Conservation (phyloP, 805 yeast species). For the Suhomyces xylopsoci region DNA sequence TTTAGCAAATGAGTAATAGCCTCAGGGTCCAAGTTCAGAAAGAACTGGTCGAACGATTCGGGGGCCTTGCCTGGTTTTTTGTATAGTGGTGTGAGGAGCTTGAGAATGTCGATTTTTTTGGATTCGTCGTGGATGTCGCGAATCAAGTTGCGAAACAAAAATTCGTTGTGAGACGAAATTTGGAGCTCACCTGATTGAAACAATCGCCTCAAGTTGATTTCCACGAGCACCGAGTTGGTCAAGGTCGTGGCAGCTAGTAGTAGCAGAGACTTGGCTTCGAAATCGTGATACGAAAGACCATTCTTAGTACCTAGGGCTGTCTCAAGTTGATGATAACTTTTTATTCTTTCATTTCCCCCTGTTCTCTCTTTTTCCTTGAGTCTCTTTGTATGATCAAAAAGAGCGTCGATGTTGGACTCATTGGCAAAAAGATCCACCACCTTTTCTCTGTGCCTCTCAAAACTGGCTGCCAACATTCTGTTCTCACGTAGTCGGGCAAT, state of each 20-base stretch:
- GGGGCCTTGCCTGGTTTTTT: slow-evolving; percentile 10
- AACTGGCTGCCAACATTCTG: slow-evolving; percentile 11
- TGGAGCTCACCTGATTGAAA: slow-evolving; percentile 7
- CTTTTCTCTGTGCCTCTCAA: slow-evolving; percentile 10
- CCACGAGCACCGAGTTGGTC: slow-evolving; percentile 26
- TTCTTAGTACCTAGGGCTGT: neutral
- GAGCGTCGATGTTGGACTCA: slow-evolving; percentile 8
- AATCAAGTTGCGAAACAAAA: slow-evolving; percentile 18
- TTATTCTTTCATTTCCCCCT: no score
- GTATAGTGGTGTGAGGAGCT: slow-evolving; percentile 11
- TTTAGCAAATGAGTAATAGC: slow-evolving; percentile 9
- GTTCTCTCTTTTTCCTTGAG: no score
- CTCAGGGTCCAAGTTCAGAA: slow-evolving; percentile 11
- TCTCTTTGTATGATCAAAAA: no score
- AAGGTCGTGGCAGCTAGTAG: slow-evolving; percentile 20
- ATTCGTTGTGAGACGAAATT: neutral
- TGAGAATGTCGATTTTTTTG: slow-evolving; percentile 17
- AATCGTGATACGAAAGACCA: slow-evolving; percentile 9
- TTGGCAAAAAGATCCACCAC: slow-evolving; percentile 10
- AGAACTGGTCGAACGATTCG: slow-evolving; percentile 12
- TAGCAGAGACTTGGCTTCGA: slow-evolving; percentile 22
- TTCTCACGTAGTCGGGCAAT: slow-evolving; percentile 1
- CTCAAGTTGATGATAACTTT: neutral
- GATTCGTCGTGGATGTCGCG: slow-evolving; percentile 14
- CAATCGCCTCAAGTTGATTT: slow-evolving; percentile 24